A percentile compares a stretch with the other conserved stretches of the same genome.
phyloP scores from a whole-genome alignment of 2,329 filamentous ascomycete species.

The Neonectria neomacrospora region DNA sequence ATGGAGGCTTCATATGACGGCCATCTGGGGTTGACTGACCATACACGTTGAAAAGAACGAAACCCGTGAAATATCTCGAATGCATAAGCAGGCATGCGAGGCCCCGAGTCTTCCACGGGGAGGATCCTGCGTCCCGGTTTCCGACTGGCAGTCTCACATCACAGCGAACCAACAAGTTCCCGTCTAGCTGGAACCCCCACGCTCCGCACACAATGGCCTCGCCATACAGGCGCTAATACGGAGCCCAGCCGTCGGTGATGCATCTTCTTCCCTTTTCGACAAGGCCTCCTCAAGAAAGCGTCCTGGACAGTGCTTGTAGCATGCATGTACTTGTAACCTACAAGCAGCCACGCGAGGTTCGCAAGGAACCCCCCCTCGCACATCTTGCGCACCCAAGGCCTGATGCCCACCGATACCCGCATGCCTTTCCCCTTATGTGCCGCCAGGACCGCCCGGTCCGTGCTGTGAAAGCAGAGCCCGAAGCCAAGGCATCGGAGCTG shows the following conservation, averaged over 20 bases:
- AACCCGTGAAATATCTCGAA: conserved; percentile 7
- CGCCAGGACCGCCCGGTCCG: neutral
- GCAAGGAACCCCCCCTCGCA: neutral
- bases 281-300: conserved; percentile 12
- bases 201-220: conserved; percentile 22
- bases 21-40: neutral
- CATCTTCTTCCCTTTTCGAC: conserved; percentile 28
- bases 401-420: conserved; percentile 1
- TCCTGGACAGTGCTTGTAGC: conserved; percentile 1
- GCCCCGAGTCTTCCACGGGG: conserved; percentile 4
- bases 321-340: neutral
- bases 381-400: conserved; percentile 5
- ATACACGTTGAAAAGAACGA: neutral
- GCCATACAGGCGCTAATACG: conserved; percentile 26
- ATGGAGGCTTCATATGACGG: conserved; percentile 5
- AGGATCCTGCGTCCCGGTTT: conserved; percentile 5
- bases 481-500: conserved; percentile 9
- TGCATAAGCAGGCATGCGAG: conserved; percentile 20
- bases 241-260: conserved; percentile 4
- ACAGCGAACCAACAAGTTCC: conserved; percentile 13
- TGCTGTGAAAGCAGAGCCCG: conserved; percentile 1
- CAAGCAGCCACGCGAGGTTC: neutral
- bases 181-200: conserved; percentile 28
- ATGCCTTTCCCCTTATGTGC: neutral
- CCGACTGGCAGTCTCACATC: conserved; percentile 1